Base-by-base conservation (phyloP, 805 yeast species). In the Pichia californica region DNA sequence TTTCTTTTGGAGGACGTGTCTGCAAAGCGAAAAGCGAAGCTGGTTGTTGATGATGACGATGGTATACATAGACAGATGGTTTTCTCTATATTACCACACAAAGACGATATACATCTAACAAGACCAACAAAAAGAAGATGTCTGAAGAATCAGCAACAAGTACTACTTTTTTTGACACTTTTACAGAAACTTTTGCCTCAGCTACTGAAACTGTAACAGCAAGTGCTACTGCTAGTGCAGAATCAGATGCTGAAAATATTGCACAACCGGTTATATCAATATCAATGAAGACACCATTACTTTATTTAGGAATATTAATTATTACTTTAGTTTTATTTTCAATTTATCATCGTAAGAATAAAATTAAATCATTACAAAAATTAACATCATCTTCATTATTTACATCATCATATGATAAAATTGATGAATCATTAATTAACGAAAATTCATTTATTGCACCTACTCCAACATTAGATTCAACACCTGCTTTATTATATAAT, bases 261-360 rank as follows among this genome's bases (percentile, higher is more conserved):
- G 35, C 38, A 13, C 41, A 36, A 14, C 14, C 31, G 19, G 15
- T 25, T 9, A 29, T 33, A 4, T 66, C 66, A 43, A 69, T 80
- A 44, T 77, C 85, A 5, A 71, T 81, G 23, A 71, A 69, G 55
- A 84, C 93, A 7, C 96, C 96, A 18, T 58, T 89, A 40, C 64
- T 84, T 31, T 89, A 89, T 60, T 80, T 87, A 44, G 79, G 74
- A 4, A 74, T 88, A 26, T 62, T 89, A 49, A 58, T 87, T 35
- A 57, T 83, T 3, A 77, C 89, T 2, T 70, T 89, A 46, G 66
- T 79, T 27, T 65, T 79, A 7, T 89, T 89, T 59, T 78, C 94
- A 18, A 70, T 79, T 34, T 68, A 72, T 42, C 85, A 88, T 61
- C 75, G 91, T 34, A 41, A 45, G 14, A 19, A 41, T 3, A 42